phyloP scores from a whole-genome alignment of 257 asterid genomes.

The Ajuga chamaepitys region DNA sequence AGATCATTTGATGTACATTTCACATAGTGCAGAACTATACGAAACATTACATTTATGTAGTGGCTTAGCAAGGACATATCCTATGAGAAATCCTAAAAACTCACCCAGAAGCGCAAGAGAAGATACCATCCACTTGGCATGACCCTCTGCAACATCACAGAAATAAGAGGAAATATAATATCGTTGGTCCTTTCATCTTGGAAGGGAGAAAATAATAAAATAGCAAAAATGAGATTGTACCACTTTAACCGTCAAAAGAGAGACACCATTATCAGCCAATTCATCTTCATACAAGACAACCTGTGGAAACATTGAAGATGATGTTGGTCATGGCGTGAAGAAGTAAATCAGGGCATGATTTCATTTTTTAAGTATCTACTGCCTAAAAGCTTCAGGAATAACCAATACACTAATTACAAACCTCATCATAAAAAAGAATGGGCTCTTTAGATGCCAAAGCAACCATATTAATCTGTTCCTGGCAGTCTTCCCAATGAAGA shows the following conservation, averaged over 20 bases:
- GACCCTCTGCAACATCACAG: slow-evolving; percentile 70
- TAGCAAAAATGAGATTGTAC: slow-evolving; percentile 40
- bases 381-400: slow-evolving; percentile 14
- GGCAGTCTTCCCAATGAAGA: slow-evolving; percentile 72
- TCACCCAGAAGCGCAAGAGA: slow-evolving; percentile 95
- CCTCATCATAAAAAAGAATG: slow-evolving; percentile 96
- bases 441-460: slow-evolving; percentile 83
- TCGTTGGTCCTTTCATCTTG: slow-evolving; percentile 17
- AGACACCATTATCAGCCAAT: slow-evolving; percentile 92
- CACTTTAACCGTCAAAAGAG: slow-evolving; percentile 95
- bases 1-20: neutral
- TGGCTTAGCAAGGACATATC: slow-evolving; percentile 9
- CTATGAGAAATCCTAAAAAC: slow-evolving; percentile 22
- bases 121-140: slow-evolving; percentile 98
- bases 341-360: slow-evolving; percentile 11
- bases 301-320: slow-evolving; percentile 34
- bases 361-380: slow-evolving; percentile 6
- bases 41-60: neutral
- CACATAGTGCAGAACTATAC: slow-evolving; percentile 4
- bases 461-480: slow-evolving; percentile 72
- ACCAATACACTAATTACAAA: slow-evolving; percentile 23
- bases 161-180: neutral
- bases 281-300: slow-evolving; percentile 93
- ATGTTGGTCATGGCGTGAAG: neutral
- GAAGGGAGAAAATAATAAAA: neutral